Evolutionary conservation across 805 yeast genomes (phyloP), one percentile per base, ranked within the genome.

Genomic region (Starmerella vitae): DNA sequence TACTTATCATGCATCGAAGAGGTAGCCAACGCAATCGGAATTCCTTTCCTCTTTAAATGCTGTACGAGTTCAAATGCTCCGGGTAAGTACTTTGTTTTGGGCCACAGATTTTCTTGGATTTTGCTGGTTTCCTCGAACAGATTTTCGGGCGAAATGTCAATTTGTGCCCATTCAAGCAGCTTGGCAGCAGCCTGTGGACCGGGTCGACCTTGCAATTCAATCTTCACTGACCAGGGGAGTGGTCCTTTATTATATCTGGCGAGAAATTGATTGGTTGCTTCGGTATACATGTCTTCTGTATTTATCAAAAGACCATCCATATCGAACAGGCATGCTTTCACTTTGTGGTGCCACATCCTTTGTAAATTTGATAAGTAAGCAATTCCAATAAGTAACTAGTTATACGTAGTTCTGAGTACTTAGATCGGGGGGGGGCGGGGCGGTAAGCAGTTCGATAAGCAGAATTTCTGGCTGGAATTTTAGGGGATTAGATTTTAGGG

Each of bases 221-320:
- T 67, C 60, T 91, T 91, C 36, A 86, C 71, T 47, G 82, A 93
- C 96, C 97, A 88, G 0, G 91, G 78, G 47, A 67, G 55, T 2
- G 81, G 78, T 0, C 93, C 93, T 53, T 77, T 80, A 8, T 79
- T 82, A 53, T 72, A 78, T 39, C 66, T 63, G 12, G 73, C 71
- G 20, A 91, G 65, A 2, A 82, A 59, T 38, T 74, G 77, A 36
- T 79, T 71, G 24, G 82, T 65, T 3, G 82, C 80, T 41, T 74
- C 73, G 1, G 98, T 88, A 59, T 91, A 91, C 39, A 86, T 67
- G 48, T 82, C 93, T 60, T 91, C 99, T 3, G 96, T 81, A 62
- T 86, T 83, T 55, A 91, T 71, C 46, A 91, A 66, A 19, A 93
- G 71, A 1, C 99, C 99, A 57, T 91, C 99, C 97, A 91, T 67